A percentile compares a stretch with the other conserved stretches of the same genome.
These are phyloP conservation scores for Penicillium sp. DNA, from an alignment of 2,329 filamentous ascomycete species.

Conservation along the genomic window DNA sequence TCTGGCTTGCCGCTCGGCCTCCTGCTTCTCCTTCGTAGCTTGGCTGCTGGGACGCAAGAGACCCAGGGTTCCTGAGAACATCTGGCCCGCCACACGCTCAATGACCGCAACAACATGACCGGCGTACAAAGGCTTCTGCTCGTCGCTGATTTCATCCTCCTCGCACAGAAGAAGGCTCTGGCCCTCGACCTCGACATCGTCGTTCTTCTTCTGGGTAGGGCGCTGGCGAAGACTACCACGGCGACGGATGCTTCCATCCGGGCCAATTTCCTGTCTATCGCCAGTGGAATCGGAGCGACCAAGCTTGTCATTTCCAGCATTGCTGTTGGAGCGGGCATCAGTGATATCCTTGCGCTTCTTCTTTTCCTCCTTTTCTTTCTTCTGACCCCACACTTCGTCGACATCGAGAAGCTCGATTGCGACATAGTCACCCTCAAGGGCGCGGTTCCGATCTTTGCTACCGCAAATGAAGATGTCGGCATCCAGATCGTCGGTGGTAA, in stretches of 20 bases:
- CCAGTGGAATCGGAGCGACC: conserved; percentile 61
- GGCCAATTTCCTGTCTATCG: conserved; percentile 60
- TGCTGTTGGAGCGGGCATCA: conserved; percentile 77
- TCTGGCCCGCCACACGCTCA: conserved; percentile 94
- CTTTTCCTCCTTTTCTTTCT: conserved; percentile 99
- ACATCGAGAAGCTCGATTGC: conserved; percentile 95
- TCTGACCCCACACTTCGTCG: conserved; percentile 97
- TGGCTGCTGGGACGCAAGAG: conserved; percentile 94
- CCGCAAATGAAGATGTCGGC: conserved; percentile 99
- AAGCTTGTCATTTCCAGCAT: conserved; percentile 65
- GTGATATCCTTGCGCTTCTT: conserved; percentile 99
- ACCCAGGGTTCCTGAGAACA: conserved; percentile 97
- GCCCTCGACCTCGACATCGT: conserved; percentile 97
- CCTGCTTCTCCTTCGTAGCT: conserved; percentile 98
- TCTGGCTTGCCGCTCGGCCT: conserved; percentile 88
- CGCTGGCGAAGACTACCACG: conserved; percentile 94
- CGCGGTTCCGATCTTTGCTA: conserved; percentile 97
- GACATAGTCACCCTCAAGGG: conserved; percentile 91
- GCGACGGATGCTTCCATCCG: conserved; percentile 83
- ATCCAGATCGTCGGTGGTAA: conserved; percentile 90
- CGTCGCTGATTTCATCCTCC: conserved; percentile 97
- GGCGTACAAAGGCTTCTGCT: conserved; percentile 95
- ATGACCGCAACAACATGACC: conserved; percentile 97
- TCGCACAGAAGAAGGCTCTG: conserved; percentile 95
- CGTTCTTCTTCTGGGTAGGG: conserved; percentile 99